A percentile compares a stretch with the other conserved stretches of the same genome.
These are phyloP conservation scores for Panellus pusillus DNA, from an alignment of 768 basidiomycete genomes.

Conservation along the genomic window DNA sequence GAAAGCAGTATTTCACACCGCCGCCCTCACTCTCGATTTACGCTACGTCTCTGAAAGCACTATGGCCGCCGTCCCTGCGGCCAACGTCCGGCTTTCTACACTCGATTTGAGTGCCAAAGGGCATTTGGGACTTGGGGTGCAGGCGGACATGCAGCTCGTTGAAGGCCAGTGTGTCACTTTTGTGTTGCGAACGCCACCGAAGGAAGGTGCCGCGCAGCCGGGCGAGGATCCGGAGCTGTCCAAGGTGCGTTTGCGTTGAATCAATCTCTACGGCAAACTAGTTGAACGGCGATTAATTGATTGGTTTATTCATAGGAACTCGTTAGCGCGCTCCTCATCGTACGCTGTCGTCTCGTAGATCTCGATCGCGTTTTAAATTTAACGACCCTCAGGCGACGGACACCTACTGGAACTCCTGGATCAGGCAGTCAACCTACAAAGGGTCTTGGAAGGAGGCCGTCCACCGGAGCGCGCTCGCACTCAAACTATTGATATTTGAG, in stretches of 20 bases:
- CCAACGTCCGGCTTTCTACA: conserved; percentile 55
- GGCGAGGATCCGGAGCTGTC: conserved; percentile 73
- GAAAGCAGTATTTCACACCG: conserved; percentile 65
- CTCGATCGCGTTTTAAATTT: background rate
- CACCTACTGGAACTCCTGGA: conserved; percentile 87
- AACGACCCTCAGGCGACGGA: conserved; percentile 54
- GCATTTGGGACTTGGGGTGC: conserved; percentile 69
- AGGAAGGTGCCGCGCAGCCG: conserved; percentile 38
- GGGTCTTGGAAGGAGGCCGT: conserved; percentile 97
- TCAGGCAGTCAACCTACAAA: conserved; percentile 82
- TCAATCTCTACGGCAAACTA: too few species aligned
- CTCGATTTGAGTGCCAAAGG: conserved; percentile 72
- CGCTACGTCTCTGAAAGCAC: conserved; percentile 68
- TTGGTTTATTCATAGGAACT: conserved; percentile 43
- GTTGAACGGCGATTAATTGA: background rate
- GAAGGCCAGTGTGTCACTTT: conserved; percentile 95
- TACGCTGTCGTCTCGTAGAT: conserved; percentile 29
- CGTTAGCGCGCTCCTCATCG: conserved; percentile 55
- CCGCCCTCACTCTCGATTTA: conserved; percentile 65
- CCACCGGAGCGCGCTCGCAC: conserved; percentile 86
- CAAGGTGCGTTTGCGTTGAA: conserved; percentile 37
- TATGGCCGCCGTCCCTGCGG: conserved; percentile 43
- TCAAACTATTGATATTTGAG: conserved; percentile 92
- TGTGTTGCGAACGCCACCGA: conserved; percentile 70
- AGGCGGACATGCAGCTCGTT: conserved; percentile 55